Percentiles rank a stretch among this genome's conserved stretches.
These are phyloP conservation scores for Chaetomium tenue DNA, from an alignment of 495 filamentous ascomycete species.

Conservation along the genomic window DNA sequence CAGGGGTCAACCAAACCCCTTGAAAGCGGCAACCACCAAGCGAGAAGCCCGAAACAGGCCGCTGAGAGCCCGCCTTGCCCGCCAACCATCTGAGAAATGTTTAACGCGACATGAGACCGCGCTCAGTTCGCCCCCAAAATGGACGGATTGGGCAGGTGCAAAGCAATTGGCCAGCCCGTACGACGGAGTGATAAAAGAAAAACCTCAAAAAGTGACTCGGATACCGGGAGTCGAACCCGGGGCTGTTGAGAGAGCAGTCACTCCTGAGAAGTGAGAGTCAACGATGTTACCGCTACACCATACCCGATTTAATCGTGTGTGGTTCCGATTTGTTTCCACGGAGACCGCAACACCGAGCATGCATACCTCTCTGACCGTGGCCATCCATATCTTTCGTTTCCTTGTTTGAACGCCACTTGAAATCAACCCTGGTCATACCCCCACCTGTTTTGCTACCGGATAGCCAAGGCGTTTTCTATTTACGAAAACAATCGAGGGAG, in stretches of 20 bases:
- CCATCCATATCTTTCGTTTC: too few relatives aligned
- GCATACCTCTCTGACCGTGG: neutral
- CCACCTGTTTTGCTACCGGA: too few relatives aligned
- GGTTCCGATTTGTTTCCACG: neutral
- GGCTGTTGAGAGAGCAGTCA: conserved; percentile 5
- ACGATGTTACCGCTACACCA: conserved; percentile 10
- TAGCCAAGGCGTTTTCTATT: neutral
- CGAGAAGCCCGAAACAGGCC: neutral
- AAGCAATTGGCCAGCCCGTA: too few relatives aligned
- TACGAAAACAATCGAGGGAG: neutral
- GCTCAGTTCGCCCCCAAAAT: too few relatives aligned
- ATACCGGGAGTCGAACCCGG: conserved; percentile 12
- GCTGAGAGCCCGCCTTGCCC: neutral
- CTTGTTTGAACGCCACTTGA: too few relatives aligned
- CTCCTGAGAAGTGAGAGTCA: conserved; percentile 8
- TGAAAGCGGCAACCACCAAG: neutral
- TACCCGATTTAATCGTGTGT: conserved; percentile 4
- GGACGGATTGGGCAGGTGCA: too few relatives aligned
- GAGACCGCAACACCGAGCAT: neutral
- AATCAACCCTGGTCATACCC: too few relatives aligned
- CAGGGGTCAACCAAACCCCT: neutral
- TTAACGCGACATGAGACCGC: too few relatives aligned
- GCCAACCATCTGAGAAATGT: too few relatives aligned
- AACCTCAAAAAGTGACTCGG: conserved; percentile 5
- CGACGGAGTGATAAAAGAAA: neutral